Evolutionary conservation across 2,329 filamentous ascomycete species (phyloP), one percentile per base, ranked within the genome.

Genomic region (Trichophaea hybrida): DNA sequence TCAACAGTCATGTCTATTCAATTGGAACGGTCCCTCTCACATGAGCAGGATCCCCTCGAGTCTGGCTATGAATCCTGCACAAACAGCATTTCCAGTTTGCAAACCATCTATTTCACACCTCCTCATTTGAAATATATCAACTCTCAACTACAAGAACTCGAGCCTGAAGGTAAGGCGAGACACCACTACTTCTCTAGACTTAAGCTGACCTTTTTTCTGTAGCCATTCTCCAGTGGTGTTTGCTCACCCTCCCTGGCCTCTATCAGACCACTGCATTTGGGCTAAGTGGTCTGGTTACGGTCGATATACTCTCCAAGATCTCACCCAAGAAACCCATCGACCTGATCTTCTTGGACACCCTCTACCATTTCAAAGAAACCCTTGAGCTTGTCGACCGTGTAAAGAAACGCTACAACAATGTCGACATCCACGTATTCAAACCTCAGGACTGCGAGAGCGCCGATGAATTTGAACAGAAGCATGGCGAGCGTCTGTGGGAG

Each of bases 161-260:
- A 90, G 71, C 88, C 93, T 63, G 78, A 91, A 74, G 79, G 79
- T 81, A 67, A 72, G 61, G 48, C 57, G 8, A 33, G 6, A 50
- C 40, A 49, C 43, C 5, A 37, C 13, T 1, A 37, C 13, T 6
- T 6, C 12, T 12, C 10, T 50, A 2, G 8, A 50, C 50, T 10
- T 33, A 32, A 52, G 35, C 59, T 63, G 56, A 24, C 34, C 35
- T 53, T 38, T 34, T 35, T 51, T 57, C 15, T 58, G 13, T 33
- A 79, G 91, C 96, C 66, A 85, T 97, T 69, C 80, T 98, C 62
- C 85, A 83, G 74, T 96, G 94, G 86, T 88, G 85, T 78, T 86
- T 91, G 71, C 84, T 86, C 68, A 85, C 91, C 68, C 85, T 98
- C 69, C 93, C 93, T 69, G 85, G 85, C 71, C 81, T 97, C 49